Evolutionary conservation across 75 land plant species (phyloP), one percentile per base, ranked within the genome.

Genomic region (Cunninghamia lanceolata): DNA sequence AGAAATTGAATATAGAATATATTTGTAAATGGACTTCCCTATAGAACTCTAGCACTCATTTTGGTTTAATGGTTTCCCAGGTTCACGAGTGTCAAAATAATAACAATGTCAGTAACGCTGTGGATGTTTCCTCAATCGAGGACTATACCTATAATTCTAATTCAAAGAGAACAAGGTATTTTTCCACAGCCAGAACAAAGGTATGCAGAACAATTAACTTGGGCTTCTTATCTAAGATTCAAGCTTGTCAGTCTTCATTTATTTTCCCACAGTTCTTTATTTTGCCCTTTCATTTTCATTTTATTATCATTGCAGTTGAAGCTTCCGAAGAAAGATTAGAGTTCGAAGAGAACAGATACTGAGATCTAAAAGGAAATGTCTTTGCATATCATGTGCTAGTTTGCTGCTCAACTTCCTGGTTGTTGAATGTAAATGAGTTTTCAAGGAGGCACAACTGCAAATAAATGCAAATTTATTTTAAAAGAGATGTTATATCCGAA

Each of bases 141-240:
- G 88, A 88, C 85, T 89, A 63, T 83, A 75, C 92, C 21, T 90
- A 83, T 46, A 54, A n/a, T 45, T 82, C 86, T 17, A 70, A 66
- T 10, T n/a, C 35, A 14, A 86, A 89, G 74, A 63, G 73, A 45
- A 54, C 89, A 16, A 85, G 83, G 9, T 85, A 88, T 39, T 86
- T 89, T 91, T 82, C 85, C 79, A 84, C 87, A 71, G 86, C 90
- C 85, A 93, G 85, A 88, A 85, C 92, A 76, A 92, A 90, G 93
- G 95, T 93, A 52, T 36, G 79, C 50, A 59, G 28, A 39, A 13
- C 9, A 11, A 17, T 28, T 36, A 0, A 43, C 74, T 36, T 82
- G 28, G 16, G 35, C 2, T 35, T 47, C 50, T 71, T 82, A 21
- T 77, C n/a, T n/a, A 39, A 40, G 25, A 11, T 71, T 34, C 36